Base-by-base conservation (phyloP, 169 alveolate species). In the Eimeria tenella region DNA sequence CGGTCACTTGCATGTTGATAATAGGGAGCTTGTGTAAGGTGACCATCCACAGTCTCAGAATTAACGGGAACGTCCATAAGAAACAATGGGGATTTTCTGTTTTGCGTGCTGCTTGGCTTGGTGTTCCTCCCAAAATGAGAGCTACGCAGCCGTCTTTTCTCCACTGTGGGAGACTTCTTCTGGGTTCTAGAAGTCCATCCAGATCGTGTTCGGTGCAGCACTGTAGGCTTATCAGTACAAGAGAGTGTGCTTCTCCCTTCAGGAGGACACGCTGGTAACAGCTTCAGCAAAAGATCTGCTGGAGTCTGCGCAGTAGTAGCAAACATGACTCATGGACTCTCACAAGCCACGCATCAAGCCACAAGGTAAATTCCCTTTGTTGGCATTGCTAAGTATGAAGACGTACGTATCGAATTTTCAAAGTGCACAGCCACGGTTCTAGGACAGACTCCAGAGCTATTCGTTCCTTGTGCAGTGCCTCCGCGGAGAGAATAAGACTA, bases 401-500 rank as follows among this genome's bases (percentile, higher is more conserved):
- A 75, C 86, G 86, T 84, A 84, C 91, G 13, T 84, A 84, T 84
- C 79, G 75, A 62, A 84, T 21, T 60, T 62, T 71, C 65, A 84
- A 23, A 11, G 81, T 23, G 91, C 91, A 84, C n/a, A 31, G 7
- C 81, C 91, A 84, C 9, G 91, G 91, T 42, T 84, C 91, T 49
- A 84, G 23, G 79, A 62, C 25, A 19, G 91, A 84, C 19, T 84
- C 91, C 17, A 84, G 63, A 53, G 91, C 91, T 31, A 62, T 62
- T 62, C 91, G 25, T 62, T 58, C 81, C 63, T 84, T 84, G n/a
- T 84, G 91, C 11, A 84, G 25, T 17, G 91, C 91, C n/a, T 84
- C 91, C 50, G 91, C 91, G 53, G 91, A 84, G 6, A 84, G 31
- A 53, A 84, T 58, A 58, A 84, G 42, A 11, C n/a, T 52, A 84